These are phyloP conservation scores for Scheffersomyces stambukii DNA, from an alignment of 1,139 yeast species.

Conservation along the genomic window DNA sequence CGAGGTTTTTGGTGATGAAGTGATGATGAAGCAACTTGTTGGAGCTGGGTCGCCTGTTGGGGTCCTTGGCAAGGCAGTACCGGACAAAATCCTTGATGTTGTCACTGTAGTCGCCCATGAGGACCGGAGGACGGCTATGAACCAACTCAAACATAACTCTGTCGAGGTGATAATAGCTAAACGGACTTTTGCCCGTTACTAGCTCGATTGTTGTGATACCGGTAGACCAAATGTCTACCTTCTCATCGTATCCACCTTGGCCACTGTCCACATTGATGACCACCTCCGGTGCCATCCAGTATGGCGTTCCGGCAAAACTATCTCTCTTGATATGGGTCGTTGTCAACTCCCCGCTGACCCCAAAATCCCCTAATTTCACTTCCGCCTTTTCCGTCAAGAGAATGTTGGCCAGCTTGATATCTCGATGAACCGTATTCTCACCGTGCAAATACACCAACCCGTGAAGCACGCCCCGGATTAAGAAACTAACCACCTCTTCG, in stretches of 20 bases:
- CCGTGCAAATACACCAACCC: conserved; percentile 71
- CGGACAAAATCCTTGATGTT: conserved; percentile 56
- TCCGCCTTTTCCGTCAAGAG: conserved; percentile 58
- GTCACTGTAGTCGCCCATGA: conserved; percentile 47
- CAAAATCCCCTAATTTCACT: conserved; percentile 80
- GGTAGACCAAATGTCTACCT: conserved; percentile 85
- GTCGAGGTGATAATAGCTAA: conserved; percentile 66
- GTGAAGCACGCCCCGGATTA: conserved; percentile 53
- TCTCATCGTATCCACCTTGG: conserved; percentile 61
- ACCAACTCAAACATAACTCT: conserved; percentile 73
- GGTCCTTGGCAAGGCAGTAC: conserved; percentile 57
- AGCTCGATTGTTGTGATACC: conserved; percentile 81
- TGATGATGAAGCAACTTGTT: conserved; percentile 38
- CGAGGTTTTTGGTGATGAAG: conserved; percentile 30
- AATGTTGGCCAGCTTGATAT: conserved; percentile 80
- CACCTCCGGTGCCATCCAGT: conserved; percentile 94
- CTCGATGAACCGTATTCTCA: conserved; percentile 78
- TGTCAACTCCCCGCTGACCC: conserved; percentile 79
- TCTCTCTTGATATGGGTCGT: conserved; percentile 54
- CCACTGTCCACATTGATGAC: conserved; percentile 31
- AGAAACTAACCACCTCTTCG: conserved; percentile 57
- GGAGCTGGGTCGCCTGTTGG: conserved; percentile 49
- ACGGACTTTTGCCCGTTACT: conserved; percentile 70
- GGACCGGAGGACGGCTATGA: conserved; percentile 58
- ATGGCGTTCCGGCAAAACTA: conserved; percentile 87